phyloP scores from a whole-genome alignment of 805 yeast species.

The Candida quercuum region DNA sequence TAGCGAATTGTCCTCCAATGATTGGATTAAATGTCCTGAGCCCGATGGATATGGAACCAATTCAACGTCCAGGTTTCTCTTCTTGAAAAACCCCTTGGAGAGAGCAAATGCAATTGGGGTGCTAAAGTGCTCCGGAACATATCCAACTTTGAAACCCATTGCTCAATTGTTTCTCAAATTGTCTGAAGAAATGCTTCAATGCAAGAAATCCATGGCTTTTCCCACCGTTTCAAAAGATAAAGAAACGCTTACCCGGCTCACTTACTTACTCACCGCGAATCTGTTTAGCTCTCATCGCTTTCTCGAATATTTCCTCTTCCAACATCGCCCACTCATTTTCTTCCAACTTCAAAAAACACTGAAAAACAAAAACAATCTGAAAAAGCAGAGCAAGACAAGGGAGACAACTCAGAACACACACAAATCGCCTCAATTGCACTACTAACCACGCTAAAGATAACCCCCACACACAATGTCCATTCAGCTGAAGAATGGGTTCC shows the following conservation, averaged over 20 bases:
- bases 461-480: conserved; percentile 42
- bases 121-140: conserved; percentile 88
- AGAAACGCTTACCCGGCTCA: too few relatives aligned
- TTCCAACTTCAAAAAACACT: too few relatives aligned
- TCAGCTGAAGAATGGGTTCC: conserved; percentile 50
- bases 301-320: too few relatives aligned
- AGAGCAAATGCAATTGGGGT: conserved; percentile 78
- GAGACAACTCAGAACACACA: too few relatives aligned
- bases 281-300: too few relatives aligned
- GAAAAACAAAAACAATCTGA: too few relatives aligned
- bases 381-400: too few relatives aligned
- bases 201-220: too few relatives aligned
- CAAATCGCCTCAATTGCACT: not conserved
- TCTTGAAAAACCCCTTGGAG: conserved; percentile 48
- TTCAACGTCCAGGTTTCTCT: conserved; percentile 48
- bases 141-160: conserved; percentile 56
- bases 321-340: too few relatives aligned
- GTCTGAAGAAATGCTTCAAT: too few relatives aligned
- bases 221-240: too few relatives aligned
- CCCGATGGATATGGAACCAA: conserved; percentile 76
- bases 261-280: too few relatives aligned
- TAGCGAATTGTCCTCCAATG: conserved; percentile 55
- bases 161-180: not conserved
- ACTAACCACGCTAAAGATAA: not conserved
- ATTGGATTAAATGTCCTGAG: conserved; percentile 78